Base-by-base conservation (phyloP, 306 rosid species). In the Malus asiatica region DNA sequence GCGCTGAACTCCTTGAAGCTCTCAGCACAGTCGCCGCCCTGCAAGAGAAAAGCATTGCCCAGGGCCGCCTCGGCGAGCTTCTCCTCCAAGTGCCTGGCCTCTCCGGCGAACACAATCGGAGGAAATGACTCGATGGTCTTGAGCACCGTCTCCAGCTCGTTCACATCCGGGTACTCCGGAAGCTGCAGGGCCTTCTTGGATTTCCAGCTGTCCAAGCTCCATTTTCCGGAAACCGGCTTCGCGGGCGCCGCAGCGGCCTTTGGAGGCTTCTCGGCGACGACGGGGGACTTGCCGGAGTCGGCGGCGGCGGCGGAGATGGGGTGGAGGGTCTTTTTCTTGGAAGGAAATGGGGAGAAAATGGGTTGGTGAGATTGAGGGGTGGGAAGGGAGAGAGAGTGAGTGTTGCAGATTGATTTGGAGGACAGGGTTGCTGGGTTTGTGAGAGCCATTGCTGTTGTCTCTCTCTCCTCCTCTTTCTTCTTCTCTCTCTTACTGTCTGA, bases 1-100 rank as follows among this genome's bases (percentile, higher is more conserved):
- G 85, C 96, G 25, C 90, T 86, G 66, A 90, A 90, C 88, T 90
- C 96, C 85, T 90, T 90, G 82, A 90, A 88, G 74, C 93, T 89
- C 89, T 89, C 93, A 0, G 93, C 93, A 16, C 93, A 89, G 66
- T 90, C 95, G 10, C 93, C 96, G 13, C 96, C 96, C 53, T 90
- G 91, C 77, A 90, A 79, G 13, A 90, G 86, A 30, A 90, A 90
- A 16, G 93, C 96, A 22, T 86, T 90, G 0, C 96, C 96, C 86
- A 85, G 66, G 22, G 96, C 93, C 0, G 96, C 96, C 60, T 90
- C 93, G 1, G 87, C 96, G 0, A 90, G 76, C 83, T 82, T 81
- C 88, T 90, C 93, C 76, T 90, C 96, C 80, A 90, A 44, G 66
- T 16, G 88, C 81, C 96, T 80, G 7, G 96, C 93, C 82, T 90